phyloP scores from a whole-genome alignment of 148 eudicot species.

The Cornus suecica region DNA sequence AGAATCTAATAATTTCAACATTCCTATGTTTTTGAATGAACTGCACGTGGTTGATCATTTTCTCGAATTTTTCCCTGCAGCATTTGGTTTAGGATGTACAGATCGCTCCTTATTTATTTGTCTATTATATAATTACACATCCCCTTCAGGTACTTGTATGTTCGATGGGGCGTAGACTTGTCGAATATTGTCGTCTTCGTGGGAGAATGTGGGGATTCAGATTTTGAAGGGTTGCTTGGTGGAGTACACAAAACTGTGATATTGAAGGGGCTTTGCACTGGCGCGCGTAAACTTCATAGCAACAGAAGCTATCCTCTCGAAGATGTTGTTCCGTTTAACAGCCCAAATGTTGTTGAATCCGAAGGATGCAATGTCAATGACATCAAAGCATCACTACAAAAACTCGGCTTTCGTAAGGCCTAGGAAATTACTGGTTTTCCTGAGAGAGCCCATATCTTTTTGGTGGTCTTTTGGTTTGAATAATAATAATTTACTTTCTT shows the following conservation, averaged over 20 bases:
- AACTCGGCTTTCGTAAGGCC: conserved; percentile 22
- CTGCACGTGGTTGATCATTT: not conserved
- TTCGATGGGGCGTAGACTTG: conserved; percentile 81
- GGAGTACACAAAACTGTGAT: conserved; percentile 48
- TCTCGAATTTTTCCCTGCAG: not conserved
- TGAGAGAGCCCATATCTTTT: not conserved
- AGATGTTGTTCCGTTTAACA: conserved; percentile 24
- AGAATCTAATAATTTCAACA: not conserved
- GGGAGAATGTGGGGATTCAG: conserved; percentile 69
- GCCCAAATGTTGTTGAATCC: conserved; percentile 22
- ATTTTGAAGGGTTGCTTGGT: conserved; percentile 41
- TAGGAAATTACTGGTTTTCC: conserved; percentile 4
- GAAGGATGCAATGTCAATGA: conserved; percentile 22
- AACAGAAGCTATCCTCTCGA: conserved; percentile 41
- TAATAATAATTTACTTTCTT: no score
- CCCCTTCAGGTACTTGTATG: conserved; percentile 62
- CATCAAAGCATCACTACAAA: conserved; percentile 20
- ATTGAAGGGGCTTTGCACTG: conserved; percentile 27
- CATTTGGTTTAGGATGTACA: no score
- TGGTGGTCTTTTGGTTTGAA: no score
- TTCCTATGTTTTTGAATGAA: not conserved
- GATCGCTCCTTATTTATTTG: no score
- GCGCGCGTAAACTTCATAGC: conserved; percentile 15
- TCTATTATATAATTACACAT: not conserved
- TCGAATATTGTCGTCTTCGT: conserved; percentile 74